phyloP scores from a whole-genome alignment of 2,329 filamentous ascomycete species.

The Fusarium hostae region DNA sequence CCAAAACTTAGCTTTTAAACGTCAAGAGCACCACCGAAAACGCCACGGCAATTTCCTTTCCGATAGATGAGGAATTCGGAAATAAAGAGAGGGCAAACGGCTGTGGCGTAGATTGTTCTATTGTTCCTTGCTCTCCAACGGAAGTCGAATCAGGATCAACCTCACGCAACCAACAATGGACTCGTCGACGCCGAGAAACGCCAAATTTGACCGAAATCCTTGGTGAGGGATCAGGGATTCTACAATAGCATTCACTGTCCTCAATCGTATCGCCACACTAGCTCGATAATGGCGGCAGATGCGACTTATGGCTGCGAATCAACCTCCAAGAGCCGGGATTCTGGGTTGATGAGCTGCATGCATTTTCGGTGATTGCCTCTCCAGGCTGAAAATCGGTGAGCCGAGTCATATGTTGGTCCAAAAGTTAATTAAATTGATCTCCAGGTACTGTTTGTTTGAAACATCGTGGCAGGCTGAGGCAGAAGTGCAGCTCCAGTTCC shows the following conservation, averaged over 20 bases:
- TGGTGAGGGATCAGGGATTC: slow-evolving; percentile 5
- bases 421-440: slow-evolving; percentile 1
- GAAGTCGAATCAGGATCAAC: background rate
- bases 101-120: slow-evolving; percentile 15
- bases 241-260: background rate
- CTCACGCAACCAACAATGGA: background rate
- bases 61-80: slow-evolving; percentile 12
- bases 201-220: background rate
- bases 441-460: slow-evolving; percentile 3
- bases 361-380: slow-evolving; percentile 17
- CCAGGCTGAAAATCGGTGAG: slow-evolving; percentile 5
- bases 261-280: background rate
- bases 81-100: slow-evolving; percentile 16
- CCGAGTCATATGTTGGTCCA: background rate
- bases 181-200: background rate
- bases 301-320: background rate
- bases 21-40: background rate
- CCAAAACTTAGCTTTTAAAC: background rate
- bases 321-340: slow-evolving; percentile 11
- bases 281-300: background rate
- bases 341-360: slow-evolving; percentile 10
- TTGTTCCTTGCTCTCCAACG: slow-evolving; percentile 6
- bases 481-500: background rate
- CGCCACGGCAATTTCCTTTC: background rate
- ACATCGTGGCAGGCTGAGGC: background rate